Percentiles rank a stretch among this genome's conserved stretches.
These are phyloP conservation scores for Phytophthora uliginosa DNA, from an alignment of 352 stramenopile genomes.

Conservation along the genomic window DNA sequence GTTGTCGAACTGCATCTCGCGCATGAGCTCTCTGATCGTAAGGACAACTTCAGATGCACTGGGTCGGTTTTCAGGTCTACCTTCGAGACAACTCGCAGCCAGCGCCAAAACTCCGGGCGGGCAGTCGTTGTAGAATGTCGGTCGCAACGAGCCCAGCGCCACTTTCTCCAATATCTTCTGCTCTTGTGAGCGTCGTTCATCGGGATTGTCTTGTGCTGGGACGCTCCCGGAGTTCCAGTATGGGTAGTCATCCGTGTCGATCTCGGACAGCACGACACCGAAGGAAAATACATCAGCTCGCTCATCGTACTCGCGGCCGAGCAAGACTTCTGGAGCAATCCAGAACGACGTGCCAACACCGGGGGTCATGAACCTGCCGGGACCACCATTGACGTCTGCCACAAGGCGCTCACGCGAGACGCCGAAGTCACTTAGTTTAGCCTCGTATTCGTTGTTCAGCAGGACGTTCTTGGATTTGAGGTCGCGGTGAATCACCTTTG, in stretches of 20 bases:
- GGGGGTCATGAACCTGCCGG: constrained; percentile 64
- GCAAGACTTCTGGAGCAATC: constrained; percentile 54
- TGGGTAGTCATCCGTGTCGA: constrained; percentile 60
- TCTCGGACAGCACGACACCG: constrained; percentile 57
- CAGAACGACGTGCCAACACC: constrained; percentile 57
- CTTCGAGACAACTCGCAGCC: constrained; percentile 56
- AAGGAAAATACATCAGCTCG: constrained; percentile 59
- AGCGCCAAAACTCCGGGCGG: constrained; percentile 49
- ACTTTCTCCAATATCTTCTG: constrained; percentile 56
- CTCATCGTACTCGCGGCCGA: constrained; percentile 56
- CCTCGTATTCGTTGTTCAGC: constrained; percentile 61
- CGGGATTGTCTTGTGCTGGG: constrained; percentile 31
- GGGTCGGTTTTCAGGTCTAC: constrained; percentile 50
- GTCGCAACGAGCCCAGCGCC: constrained; percentile 44
- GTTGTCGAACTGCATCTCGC: constrained; percentile 28
- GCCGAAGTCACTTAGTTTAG: constrained; percentile 85
- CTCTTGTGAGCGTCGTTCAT: constrained; percentile 47
- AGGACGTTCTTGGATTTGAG: constrained; percentile 88
- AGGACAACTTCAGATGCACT: constrained; percentile 52
- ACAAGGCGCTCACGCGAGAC: constrained; percentile 58
- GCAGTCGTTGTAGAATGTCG: constrained; percentile 66
- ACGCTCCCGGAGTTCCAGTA: constrained; percentile 54
- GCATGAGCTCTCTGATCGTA: constrained; percentile 48
- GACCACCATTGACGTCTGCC: constrained; percentile 13
- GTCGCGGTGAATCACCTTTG: constrained; percentile 82